phyloP scores from a whole-genome alignment of 495 filamentous ascomycete genomes.

The Talaromyces adpressus region DNA sequence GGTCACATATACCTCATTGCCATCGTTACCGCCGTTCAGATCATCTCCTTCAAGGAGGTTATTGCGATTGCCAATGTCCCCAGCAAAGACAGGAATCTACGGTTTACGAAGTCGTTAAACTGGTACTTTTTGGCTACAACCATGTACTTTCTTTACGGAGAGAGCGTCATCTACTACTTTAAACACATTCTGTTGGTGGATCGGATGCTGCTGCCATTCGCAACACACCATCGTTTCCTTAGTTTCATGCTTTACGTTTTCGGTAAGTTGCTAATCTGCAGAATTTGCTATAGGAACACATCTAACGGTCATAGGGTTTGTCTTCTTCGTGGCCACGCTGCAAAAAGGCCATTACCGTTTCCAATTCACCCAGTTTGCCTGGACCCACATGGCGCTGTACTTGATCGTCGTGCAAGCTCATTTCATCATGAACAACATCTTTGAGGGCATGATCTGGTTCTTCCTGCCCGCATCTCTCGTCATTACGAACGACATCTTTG shows the following conservation, averaged over 20 bases:
- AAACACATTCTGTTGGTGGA: slow-evolving; percentile 97
- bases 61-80: slow-evolving; percentile 96
- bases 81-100: slow-evolving; percentile 80
- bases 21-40: slow-evolving; percentile 87
- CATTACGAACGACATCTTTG: slow-evolving; percentile 98
- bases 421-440: slow-evolving; percentile 99
- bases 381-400: slow-evolving; percentile 99
- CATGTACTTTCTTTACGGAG: slow-evolving; percentile 98
- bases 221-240: slow-evolving; percentile 97
- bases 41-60: slow-evolving; percentile 98
- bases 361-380: slow-evolving; percentile 98
- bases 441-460: slow-evolving; percentile 99
- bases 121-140: slow-evolving; percentile 99
- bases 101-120: slow-evolving; percentile 91
- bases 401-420: slow-evolving; percentile 97
- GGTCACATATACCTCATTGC: slow-evolving; percentile 96
- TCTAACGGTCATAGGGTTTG: slow-evolving; percentile 63
- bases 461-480: slow-evolving; percentile 93
- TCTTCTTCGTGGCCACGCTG: slow-evolving; percentile 96
- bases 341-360: slow-evolving; percentile 94
- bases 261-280: slow-evolving; percentile 47
- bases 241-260: slow-evolving; percentile 97
- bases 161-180: slow-evolving; percentile 99
- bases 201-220: slow-evolving; percentile 81
- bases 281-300: not conserved